Evolutionary conservation across 1,139 yeast genomes (phyloP).

Genomic region (Lodderomyces jiufengensis): DNA sequence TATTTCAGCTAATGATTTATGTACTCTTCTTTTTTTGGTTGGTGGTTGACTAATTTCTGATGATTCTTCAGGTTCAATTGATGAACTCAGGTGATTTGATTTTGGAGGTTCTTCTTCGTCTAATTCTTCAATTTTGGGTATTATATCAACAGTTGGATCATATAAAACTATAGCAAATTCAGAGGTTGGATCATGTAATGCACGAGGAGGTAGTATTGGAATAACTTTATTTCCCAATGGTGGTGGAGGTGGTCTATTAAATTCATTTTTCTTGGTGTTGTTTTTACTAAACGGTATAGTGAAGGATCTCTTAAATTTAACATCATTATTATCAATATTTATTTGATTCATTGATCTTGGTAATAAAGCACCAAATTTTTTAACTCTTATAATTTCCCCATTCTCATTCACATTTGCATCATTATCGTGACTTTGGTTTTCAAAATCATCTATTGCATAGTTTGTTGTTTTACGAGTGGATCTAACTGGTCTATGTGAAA

Average conservation of each 20-base stretch:
- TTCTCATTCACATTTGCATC: constrained; percentile 25
- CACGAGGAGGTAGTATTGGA: constrained; percentile 73
- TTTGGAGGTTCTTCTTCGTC: constrained; percentile 6
- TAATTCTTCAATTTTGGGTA: constrained; percentile 39
- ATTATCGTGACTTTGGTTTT: constrained; percentile 9
- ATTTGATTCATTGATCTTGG: constrained; percentile 39
- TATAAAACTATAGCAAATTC: constrained; percentile 93
- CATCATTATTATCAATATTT: constrained; percentile 26
- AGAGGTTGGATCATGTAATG: constrained; percentile 88
- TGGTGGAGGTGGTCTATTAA: constrained; percentile 63
- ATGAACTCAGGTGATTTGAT: neutral
- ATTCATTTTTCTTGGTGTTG: constrained; percentile 23
- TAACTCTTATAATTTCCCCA: constrained; percentile 25
- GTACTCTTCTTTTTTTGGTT: constrained; percentile 26
- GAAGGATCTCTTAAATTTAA: constrained; percentile 40
- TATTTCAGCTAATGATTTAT: constrained; percentile 75
- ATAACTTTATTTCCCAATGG: constrained; percentile 77
- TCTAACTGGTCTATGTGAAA: constrained; percentile 21
- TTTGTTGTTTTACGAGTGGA: constrained; percentile 18
- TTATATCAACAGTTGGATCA: constrained; percentile 86
- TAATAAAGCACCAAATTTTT: constrained; percentile 48
- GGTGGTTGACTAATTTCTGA: constrained; percentile 16
- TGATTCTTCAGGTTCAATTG: constrained; percentile 12
- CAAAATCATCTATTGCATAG: constrained; percentile 21
- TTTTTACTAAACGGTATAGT: constrained; percentile 48